phyloP scores from a whole-genome alignment of 768 basidiomycete genomes.

The Fibroporia radiculosa region DNA sequence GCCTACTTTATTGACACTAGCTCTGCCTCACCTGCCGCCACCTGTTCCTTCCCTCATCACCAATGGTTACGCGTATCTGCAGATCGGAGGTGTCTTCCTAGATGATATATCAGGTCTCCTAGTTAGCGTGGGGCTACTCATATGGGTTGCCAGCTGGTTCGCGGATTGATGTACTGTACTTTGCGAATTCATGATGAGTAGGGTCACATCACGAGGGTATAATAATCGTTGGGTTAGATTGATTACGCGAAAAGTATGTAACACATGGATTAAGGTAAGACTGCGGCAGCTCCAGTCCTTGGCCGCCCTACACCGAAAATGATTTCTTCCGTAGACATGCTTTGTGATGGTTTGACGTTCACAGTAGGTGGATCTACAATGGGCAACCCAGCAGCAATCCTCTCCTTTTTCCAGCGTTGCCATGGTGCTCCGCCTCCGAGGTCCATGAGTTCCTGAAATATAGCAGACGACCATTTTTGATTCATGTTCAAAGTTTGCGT shows the following conservation, averaged over 20 bases:
- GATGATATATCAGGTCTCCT: constrained; percentile 66
- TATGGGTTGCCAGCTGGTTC: constrained; percentile 21
- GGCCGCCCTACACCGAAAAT: constrained; percentile 10
- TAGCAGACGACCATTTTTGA: constrained; percentile 63
- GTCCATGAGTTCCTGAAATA: constrained; percentile 66
- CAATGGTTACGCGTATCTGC: constrained; percentile 57
- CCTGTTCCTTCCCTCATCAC: constrained; percentile 56
- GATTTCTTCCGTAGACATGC: constrained; percentile 6
- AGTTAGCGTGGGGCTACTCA: constrained; percentile 58
- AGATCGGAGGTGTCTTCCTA: constrained; percentile 57
- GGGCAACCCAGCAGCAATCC: constrained; percentile 39
- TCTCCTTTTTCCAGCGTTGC: constrained; percentile 46
- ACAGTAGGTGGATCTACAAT: constrained; percentile 24
- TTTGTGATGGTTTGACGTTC: constrained; percentile 9
- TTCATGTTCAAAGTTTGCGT: constrained; percentile 43
- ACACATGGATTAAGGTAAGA: constrained; percentile 23
- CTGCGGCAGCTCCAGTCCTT: constrained; percentile 33
- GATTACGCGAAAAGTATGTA: too few species aligned
- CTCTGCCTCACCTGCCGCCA: constrained; percentile 58
- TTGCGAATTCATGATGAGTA: not conserved
- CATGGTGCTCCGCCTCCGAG: constrained; percentile 52
- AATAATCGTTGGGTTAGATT: too few species aligned
- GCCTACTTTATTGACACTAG: constrained; percentile 50
- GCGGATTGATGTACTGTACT: constrained; percentile 10
- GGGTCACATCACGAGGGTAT: too few species aligned